Conservation (phyloP, 139 green algal species). For the Coelastrella sp. region DNA sequence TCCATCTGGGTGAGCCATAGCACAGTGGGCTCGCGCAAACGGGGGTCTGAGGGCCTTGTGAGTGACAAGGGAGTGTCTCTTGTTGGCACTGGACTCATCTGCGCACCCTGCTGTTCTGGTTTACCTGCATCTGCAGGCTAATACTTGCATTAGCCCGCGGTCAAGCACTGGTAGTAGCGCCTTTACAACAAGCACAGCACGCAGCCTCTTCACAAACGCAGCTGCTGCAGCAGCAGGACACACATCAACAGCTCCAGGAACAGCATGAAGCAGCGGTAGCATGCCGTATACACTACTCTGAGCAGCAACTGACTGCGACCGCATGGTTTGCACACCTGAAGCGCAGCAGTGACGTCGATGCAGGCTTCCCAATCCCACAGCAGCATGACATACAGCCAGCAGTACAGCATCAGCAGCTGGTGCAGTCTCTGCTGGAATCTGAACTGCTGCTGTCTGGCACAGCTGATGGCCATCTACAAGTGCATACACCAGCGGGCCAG, state of each 20-base stretch:
- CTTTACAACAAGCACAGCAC: neutral
- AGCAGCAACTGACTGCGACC: constrained; percentile 13
- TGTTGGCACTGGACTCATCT: neutral
- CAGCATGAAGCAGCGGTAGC: neutral
- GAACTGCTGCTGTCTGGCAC: constrained; percentile 72
- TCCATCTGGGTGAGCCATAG: constrained; percentile 2
- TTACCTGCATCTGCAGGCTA: neutral
- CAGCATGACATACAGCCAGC: neutral
- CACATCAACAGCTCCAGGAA: too few relatives aligned
- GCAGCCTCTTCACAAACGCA: neutral
- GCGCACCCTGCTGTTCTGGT: neutral
- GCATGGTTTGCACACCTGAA: constrained; percentile 44
- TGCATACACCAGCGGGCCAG: constrained; percentile 57
- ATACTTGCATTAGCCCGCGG: constrained; percentile 24
- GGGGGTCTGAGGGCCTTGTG: neutral
- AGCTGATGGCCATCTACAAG: constrained; percentile 65
- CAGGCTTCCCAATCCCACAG: neutral
- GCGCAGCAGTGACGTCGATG: neutral
- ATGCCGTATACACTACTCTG: neutral
- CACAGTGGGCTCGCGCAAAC: neutral
- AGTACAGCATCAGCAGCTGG: constrained; percentile 15
- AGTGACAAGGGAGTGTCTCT: neutral
- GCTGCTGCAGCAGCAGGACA: neutral
- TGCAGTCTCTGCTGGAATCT: constrained; percentile 20
- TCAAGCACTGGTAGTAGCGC: neutral